phyloP scores from a whole-genome alignment of 768 basidiomycete species.

The Amanita jacksonii region DNA sequence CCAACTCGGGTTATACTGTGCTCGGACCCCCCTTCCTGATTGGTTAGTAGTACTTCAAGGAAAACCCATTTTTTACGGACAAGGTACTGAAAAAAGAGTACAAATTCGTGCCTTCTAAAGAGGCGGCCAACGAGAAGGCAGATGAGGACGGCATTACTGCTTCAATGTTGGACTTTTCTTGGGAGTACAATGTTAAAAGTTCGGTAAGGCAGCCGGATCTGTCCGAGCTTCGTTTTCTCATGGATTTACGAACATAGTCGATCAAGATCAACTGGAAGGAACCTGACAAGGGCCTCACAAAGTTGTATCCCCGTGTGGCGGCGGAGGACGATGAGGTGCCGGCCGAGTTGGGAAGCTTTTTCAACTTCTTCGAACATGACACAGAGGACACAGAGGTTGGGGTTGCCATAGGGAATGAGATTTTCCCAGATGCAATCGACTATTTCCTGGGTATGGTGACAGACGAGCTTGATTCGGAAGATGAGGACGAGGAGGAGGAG shows the following conservation, averaged over 20 bases:
- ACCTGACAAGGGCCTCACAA: conserved; percentile 64
- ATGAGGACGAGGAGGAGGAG: conserved; percentile 51
- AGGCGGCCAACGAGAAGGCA: conserved; percentile 43
- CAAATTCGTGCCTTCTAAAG: conserved; percentile 52
- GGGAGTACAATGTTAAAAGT: conserved; percentile 63
- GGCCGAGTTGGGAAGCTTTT: conserved; percentile 73
- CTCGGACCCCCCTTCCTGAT: neutral
- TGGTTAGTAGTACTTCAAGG: conserved; percentile 62
- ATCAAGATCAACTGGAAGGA: conserved; percentile 78
- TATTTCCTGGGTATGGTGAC: conserved; percentile 65
- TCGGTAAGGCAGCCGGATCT: conserved; percentile 35
- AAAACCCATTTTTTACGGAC: conserved; percentile 79
- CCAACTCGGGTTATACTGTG: neutral
- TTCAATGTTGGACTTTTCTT: conserved; percentile 72
- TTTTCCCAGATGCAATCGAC: conserved; percentile 75
- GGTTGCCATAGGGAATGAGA: conserved; percentile 59
- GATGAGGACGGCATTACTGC: conserved; percentile 70
- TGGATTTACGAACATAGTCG: conserved; percentile 28
- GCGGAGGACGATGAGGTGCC: conserved; percentile 54
- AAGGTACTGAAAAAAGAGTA: conserved; percentile 74
- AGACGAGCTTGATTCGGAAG: conserved; percentile 55
- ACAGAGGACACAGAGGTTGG: conserved; percentile 54
- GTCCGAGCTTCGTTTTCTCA: conserved; percentile 6
- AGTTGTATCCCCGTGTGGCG: conserved; percentile 59
- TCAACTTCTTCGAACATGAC: conserved; percentile 74